Base-by-base conservation (phyloP, 179 eudicot genomes). In the Heliamphora pulchella region DNA sequence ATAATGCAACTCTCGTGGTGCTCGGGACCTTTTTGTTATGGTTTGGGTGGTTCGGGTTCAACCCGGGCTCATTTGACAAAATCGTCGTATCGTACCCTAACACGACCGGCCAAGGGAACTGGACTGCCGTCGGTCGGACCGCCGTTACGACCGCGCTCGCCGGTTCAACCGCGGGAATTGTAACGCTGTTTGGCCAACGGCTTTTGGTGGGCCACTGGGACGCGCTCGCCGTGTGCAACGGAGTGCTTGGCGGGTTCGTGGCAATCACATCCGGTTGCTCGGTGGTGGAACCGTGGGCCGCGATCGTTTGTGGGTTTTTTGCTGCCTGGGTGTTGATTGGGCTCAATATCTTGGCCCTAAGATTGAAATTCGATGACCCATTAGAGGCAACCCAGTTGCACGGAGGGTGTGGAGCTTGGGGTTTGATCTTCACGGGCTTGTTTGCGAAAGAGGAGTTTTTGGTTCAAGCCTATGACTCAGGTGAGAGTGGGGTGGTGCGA, bases 361-460 rank as follows among this genome's bases (percentile, higher is more conserved):
- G 83, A 65, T 59, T 86, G 58, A 79, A 69, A 10, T 87, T 84
- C 15, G 96, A 91, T 22, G 96, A 91, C 77, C 96, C 96, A 0
- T 43, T 91, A 6, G 96, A 90, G 80, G 93, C 93, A 8, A 80
- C 92, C 6, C 96, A 90, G 53, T 78, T 91, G 53, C 93, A 91
- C 59, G 93, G 96, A 1, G 93, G 96, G 0, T 91, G 93, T 67
- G 96, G 93, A 22, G 90, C 95, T 22, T 91, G 95, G 96, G 96
- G 96, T 41, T 50, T 91, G 76, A 87, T 90, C 2, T 91, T 91
- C 63, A 89, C 92, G 0, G 93, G 92, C 57, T 70, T 91, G 63
- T 90, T 90, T 50, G 93, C 93, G 8, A 90, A 91, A 76, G 90
- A 91, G 85, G 92, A 90, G 76, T 90, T 91, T 70, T 83, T 90